A percentile compares a stretch with the other conserved stretches of the same genome.
phyloP scores from a whole-genome alignment of 768 basidiomycete genomes.

The Strobilomyces confusus region DNA sequence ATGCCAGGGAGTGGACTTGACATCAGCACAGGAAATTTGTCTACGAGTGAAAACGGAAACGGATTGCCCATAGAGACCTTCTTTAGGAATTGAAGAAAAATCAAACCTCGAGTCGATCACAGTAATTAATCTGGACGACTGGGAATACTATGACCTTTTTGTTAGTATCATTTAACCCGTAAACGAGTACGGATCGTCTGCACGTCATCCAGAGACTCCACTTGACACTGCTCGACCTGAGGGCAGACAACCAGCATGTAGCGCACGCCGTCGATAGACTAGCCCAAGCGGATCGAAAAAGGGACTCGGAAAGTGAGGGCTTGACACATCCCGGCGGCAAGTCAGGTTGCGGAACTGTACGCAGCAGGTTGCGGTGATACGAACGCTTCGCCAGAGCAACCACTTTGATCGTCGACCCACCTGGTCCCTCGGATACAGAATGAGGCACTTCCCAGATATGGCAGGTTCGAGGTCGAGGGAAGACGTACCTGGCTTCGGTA shows the following conservation, averaged over 20 bases:
- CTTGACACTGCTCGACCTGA: too few relatives aligned
- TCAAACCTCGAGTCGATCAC: slow-evolving; percentile 12
- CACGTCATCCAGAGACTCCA: neutral
- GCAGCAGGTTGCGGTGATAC: neutral
- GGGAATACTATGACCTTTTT: neutral
- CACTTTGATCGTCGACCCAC: neutral
- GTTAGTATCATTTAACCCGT: neutral
- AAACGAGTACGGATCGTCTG: neutral
- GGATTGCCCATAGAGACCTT: slow-evolving; percentile 1
- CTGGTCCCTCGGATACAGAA: neutral
- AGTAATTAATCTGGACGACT: slow-evolving; percentile 4
- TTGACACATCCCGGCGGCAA: neutral
- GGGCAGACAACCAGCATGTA: too few relatives aligned
- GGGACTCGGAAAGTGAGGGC: neutral
- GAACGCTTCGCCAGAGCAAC: too few relatives aligned
- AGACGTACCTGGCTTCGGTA: neutral
- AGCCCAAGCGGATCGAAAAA: neutral
- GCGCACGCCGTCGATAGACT: neutral
- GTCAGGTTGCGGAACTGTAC: neutral
- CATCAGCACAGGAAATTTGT: neutral
- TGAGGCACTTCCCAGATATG: neutral
- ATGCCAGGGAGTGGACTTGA: neutral
- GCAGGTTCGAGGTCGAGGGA: neutral
- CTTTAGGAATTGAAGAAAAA: slow-evolving; percentile 7
- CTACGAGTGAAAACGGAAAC: slow-evolving; percentile 4